Evolutionary conservation across 2,329 filamentous ascomycete genomes (phyloP).

Genomic region (Botrytis tulipae): DNA sequence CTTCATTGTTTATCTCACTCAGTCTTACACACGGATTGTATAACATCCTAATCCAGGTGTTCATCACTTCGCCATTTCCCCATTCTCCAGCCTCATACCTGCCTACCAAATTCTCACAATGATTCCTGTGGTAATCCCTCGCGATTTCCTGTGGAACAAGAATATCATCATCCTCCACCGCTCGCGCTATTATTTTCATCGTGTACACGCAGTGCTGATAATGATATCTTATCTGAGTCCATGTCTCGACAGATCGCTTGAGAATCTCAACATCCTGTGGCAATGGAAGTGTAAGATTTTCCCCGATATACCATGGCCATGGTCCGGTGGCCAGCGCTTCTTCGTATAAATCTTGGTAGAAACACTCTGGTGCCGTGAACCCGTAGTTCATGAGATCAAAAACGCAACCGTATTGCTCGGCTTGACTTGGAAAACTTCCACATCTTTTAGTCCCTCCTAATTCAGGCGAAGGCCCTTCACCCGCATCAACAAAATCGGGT

Average conservation of each 20-base stretch:
- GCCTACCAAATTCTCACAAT: neutral
- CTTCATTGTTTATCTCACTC: neutral
- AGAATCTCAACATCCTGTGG: neutral
- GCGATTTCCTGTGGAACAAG: neutral
- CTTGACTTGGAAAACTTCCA: neutral
- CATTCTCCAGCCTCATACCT: neutral
- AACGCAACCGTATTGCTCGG: neutral
- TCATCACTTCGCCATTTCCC: neutral
- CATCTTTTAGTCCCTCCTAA: neutral
- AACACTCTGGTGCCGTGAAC: neutral
- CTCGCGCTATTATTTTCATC: neutral
- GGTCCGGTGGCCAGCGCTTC: neutral
- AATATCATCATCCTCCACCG: neutral
- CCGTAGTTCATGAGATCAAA: neutral
- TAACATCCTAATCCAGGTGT: neutral
- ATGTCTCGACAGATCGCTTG: neutral
- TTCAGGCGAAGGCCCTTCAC: neutral
- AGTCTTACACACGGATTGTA: neutral
- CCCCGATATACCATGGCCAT: neutral
- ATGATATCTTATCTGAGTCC: neutral
- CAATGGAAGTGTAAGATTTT: neutral
- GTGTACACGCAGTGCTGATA: neutral
- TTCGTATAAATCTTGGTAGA: neutral
- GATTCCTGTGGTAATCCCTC: neutral
- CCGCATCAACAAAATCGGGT: neutral